Evolutionary conservation across 345 rosid species (phyloP), one percentile per base, ranked within the genome.

Genomic region (Eutrema yunnanense): DNA sequence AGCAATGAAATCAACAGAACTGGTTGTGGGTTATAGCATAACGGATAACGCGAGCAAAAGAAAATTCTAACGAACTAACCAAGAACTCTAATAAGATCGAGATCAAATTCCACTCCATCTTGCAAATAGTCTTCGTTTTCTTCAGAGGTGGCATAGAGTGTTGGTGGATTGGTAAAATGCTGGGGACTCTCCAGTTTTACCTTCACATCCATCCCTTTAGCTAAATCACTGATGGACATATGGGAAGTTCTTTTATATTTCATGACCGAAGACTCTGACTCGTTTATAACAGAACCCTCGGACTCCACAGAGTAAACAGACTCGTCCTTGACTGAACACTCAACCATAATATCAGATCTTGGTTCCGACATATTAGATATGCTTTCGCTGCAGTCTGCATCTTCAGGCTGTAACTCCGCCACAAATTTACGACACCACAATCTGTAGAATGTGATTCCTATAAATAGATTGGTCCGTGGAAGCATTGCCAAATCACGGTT

Each of bases 201-300:
- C 80, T 84, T 80, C 37, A 42, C 62, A 51, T 70, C 82, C 46
- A 42, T 58, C 9, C 6, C 37, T 26, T 29, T 38, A 43, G 69
- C 55, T 8, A 40, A 57, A 73, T 69, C 73, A 73, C 62, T 48
- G 52, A 29, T 65, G 10, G 65, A 29, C 64, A 66, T 51, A 42
- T 51, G 65, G 4, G 74, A 51, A 16, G 48, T 14, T 65, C 64
- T 68, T 78, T 80, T 86, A 47, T 77, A 73, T 50, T 84, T 83
- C 90, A 83, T 81, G 78, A 92, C 84, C n/a, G 98, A 90, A 16
- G 90, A 42, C 46, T 81, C 86, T 33, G 97, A 86, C 60, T 70
- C 78, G 61, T 58, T 54, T 53, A 64, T 79, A 16, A 50, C 63
- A 46, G 73, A 80, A 65, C 81, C 66, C 38, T 64, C 77, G 13